phyloP scores from a whole-genome alignment of 352 stramenopile genomes.

The Pythium periplocum region DNA sequence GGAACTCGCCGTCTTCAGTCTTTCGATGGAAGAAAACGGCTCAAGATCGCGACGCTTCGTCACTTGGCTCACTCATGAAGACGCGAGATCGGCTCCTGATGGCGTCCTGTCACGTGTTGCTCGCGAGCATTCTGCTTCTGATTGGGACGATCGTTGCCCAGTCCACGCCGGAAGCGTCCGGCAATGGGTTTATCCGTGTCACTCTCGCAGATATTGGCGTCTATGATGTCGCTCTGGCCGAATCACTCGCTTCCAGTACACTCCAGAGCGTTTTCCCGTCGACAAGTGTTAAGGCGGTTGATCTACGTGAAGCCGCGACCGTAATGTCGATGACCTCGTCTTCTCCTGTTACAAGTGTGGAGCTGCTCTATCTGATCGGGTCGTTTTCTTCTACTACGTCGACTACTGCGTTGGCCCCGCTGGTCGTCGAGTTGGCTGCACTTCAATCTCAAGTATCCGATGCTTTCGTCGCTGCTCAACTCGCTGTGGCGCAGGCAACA shows the following conservation, averaged over 20 bases:
- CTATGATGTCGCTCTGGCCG: constrained; percentile 5
- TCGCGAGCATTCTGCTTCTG: no score
- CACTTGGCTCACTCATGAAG: no score
- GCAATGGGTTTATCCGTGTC: constrained; percentile 8
- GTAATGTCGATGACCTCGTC: not conserved
- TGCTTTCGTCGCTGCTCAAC: no score
- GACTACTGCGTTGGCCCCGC: not conserved
- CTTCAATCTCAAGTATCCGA: constrained; percentile 2
- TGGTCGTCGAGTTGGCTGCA: not conserved
- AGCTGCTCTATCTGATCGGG: constrained; percentile 17
- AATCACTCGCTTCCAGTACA: not conserved
- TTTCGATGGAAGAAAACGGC: no score
- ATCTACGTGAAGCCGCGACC: not conserved
- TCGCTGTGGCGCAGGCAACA: no score
- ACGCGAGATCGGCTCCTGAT: no score
- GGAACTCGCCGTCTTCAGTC: no score
- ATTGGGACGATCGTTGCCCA: no score
- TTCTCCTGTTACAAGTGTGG: not conserved
- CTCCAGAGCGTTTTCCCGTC: constrained; percentile 2
- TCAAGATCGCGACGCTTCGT: no score
- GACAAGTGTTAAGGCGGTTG: no score
- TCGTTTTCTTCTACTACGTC: not conserved
- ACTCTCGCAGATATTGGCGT: constrained; percentile 5
- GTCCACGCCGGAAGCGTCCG: not conserved
- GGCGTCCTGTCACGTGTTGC: no score